These are phyloP conservation scores for Onygena corvina DNA, from an alignment of 2,329 filamentous ascomycete genomes.

Conservation along the genomic window DNA sequence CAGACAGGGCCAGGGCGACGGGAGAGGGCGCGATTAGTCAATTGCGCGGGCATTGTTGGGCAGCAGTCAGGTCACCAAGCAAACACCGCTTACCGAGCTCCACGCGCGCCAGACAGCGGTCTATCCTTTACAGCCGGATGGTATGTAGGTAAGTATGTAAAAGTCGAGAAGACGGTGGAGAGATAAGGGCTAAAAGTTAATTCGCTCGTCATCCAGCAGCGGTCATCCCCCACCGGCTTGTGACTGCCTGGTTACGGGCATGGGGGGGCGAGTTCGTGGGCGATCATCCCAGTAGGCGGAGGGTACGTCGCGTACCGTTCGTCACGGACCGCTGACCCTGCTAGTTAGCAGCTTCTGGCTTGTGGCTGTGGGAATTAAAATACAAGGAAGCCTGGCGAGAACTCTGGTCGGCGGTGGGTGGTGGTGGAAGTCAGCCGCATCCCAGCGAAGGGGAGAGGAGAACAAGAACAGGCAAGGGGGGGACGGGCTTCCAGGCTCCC, in stretches of 20 bases:
- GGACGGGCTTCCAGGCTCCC: neutral
- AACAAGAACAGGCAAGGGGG: no score
- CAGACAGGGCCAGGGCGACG: neutral
- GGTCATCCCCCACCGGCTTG: slow-evolving; percentile 2
- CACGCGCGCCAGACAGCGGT: no score
- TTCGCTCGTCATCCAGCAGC: neutral
- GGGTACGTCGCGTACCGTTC: no score
- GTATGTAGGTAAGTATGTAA: no score
- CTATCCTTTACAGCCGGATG: neutral
- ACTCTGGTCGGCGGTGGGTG: neutral
- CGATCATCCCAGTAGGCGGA: neutral
- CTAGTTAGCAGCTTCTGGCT: no score
- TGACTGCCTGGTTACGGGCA: neutral
- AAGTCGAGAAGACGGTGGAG: no score
- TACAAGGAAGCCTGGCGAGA: neutral
- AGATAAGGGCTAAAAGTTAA: slow-evolving; percentile 4
- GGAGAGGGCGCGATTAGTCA: neutral
- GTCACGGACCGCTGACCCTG: no score
- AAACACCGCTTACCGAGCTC: no score
- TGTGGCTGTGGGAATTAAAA: neutral
- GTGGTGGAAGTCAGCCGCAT: slow-evolving; percentile 1
- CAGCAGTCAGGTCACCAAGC: neutral
- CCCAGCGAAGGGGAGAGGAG: neutral
- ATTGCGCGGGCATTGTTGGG: neutral
- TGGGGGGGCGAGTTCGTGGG: neutral